Base-by-base conservation (phyloP, 2,329 filamentous ascomycete genomes). In the Epichloe brachyelytri region DNA sequence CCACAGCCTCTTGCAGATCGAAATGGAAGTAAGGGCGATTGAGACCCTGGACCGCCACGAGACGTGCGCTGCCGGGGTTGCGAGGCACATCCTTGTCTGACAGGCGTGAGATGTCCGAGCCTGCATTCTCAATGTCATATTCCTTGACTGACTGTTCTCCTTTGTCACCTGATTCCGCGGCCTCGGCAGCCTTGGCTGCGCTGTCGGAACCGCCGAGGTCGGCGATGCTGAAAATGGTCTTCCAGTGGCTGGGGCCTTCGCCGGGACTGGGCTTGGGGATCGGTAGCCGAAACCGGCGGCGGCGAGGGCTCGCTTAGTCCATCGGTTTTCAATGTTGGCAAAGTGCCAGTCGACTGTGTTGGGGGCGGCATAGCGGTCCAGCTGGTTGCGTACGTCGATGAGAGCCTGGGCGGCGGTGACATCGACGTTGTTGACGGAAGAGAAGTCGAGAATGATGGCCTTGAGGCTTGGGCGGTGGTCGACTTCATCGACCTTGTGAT, bases 151-250 rank as follows among this genome's bases (percentile, higher is more conserved):
- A 53, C 10, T 51, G 54, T 34, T 55, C 56, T 39, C 53, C 68
- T 51, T 77, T 71, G 59, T 90, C 85, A 0, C 85, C 85, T 3
- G 74, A 72, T 30, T 49, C 52, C 0, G 78, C 79, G 1, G 83
- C 83, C 26, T 51, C 49, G 10, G 52, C 52, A 2, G 62, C 62
- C 12, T 57, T 57, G 8, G 64, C 59, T 0, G 85, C 86, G 17
- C 83, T 88, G 51, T 82, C 71, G 1, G 73, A 71, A 10, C 89
- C 85, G 53, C 88, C 82, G 48, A 95, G 80, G 62, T 95, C 88
- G 1, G 91, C 88, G 36, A 97, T 90, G 62, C 82, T 88, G 76
- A 96, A 97, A 58, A 97, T 90, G 20, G 88, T 86, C 68, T 88
- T 90, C 66, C 65, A 68, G 19, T 65, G 59, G 15, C 60, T 61